phyloP scores from a whole-genome alignment of 345 rosid genomes.

The Camelina neglecta region DNA sequence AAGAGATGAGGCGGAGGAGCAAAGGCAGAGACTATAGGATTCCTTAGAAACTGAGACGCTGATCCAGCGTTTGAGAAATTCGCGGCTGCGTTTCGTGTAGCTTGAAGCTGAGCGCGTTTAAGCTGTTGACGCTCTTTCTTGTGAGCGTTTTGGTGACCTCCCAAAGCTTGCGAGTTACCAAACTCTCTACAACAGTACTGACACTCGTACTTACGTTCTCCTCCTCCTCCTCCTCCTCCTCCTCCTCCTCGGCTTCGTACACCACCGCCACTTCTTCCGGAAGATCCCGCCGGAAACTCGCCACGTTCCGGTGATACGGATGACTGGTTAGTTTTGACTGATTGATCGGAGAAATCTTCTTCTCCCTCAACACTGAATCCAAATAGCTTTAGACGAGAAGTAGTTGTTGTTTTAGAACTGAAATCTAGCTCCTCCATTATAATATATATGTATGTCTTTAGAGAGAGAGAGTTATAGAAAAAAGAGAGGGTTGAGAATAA shows the following conservation, averaged over 20 bases:
- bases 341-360: conserved; percentile 48
- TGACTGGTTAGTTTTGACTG: conserved; percentile 22
- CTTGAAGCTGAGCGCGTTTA: conserved; percentile 77
- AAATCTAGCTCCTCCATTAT: conserved; percentile 63
- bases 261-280: conserved; percentile 27
- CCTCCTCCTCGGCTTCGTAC: conserved; percentile 36
- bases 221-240: conserved; percentile 40
- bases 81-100: conserved; percentile 61
- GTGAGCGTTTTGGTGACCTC: conserved; percentile 90
- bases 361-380: conserved; percentile 83
- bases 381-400: conserved; percentile 77
- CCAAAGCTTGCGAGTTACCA: conserved; percentile 81
- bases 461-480: conserved; percentile 12
- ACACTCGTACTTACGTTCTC: conserved; percentile 81
- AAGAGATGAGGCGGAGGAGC: conserved; percentile 85
- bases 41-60: conserved; percentile 60
- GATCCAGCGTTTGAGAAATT: conserved; percentile 44
- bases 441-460: background rate
- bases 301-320: conserved; percentile 28
- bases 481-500: conserved; percentile 1
- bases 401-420: conserved; percentile 46
- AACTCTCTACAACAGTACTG: conserved; percentile 79
- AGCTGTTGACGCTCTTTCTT: conserved; percentile 83
- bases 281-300: conserved; percentile 42
- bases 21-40: conserved; percentile 90